Conservation (phyloP, 139 green algal genomes). For the Deuterostichococcus epilithicus region DNA sequence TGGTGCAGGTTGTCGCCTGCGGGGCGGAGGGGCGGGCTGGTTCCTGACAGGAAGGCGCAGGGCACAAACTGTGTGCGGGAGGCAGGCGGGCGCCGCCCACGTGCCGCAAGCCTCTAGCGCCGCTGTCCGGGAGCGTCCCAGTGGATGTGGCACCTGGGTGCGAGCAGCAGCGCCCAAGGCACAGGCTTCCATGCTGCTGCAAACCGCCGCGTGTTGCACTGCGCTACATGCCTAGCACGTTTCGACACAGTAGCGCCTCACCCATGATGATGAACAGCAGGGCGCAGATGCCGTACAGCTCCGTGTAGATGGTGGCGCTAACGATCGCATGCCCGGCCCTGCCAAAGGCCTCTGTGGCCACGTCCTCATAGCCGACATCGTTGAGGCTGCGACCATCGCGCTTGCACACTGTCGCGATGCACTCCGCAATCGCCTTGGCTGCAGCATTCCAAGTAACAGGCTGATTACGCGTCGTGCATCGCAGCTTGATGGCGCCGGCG, state of each 20-base stretch:
- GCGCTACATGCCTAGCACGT: no score
- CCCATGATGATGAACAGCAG: constrained; percentile 63
- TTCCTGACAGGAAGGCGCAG: no score
- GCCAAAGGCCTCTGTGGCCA: constrained; percentile 62
- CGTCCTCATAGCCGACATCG: constrained; percentile 56
- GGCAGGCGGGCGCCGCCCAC: no score
- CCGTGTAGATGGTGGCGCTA: constrained; percentile 62
- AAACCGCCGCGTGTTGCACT: no score
- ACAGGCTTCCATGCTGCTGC: no score
- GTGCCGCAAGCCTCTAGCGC: no score
- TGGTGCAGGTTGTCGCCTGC: constrained; percentile 45
- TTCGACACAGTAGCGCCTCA: no score
- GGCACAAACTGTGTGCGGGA: no score
- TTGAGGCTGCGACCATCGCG: background rate
- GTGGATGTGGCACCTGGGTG: no score
- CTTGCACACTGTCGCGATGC: constrained; percentile 23
- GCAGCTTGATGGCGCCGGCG: no score
- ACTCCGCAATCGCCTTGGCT: constrained; percentile 47
- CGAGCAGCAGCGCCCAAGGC: no score
- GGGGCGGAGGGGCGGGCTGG: background rate
- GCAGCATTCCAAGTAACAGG: background rate
- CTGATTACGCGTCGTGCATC: constrained; percentile 14
- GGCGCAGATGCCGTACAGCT: constrained; percentile 70
- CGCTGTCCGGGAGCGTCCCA: no score
- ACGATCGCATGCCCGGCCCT: constrained; percentile 44